Conservation (phyloP, 345 rosid genomes). For the Draba incana region DNA sequence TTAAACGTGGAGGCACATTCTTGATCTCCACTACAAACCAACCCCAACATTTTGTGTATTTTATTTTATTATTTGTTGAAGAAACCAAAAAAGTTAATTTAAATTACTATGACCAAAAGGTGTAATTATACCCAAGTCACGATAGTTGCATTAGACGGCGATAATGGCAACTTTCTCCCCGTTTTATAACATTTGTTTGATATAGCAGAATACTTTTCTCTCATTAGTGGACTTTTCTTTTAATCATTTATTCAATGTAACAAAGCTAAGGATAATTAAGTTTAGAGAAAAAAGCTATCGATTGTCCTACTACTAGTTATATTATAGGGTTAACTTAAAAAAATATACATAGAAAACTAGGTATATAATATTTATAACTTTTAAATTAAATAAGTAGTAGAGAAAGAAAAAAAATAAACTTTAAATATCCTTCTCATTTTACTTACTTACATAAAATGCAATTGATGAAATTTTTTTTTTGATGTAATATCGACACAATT, state of each 20-base stretch:
- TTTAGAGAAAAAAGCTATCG: constrained; percentile 40
- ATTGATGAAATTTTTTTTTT: no score
- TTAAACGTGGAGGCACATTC: constrained; percentile 32
- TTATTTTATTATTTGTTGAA: constrained; percentile 11
- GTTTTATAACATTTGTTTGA: constrained; percentile 37
- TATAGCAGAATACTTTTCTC: constrained; percentile 25
- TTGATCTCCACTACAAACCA: constrained; percentile 46
- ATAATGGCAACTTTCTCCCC: constrained; percentile 51
- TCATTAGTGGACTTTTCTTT: constrained; percentile 15
- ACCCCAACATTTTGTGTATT: constrained; percentile 23
- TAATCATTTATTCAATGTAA: constrained; percentile 8
- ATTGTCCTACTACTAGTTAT: constrained; percentile 43
- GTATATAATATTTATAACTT: no score
- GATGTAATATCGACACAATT: no score
- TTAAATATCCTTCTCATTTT: no score
- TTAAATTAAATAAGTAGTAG: no score
- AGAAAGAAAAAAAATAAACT: no score
- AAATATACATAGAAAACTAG: no score
- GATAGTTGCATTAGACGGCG: constrained; percentile 63
- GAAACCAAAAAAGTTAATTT: constrained; percentile 13
- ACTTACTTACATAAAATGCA: no score
- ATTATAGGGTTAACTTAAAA: neutral
- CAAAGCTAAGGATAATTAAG: constrained; percentile 23
- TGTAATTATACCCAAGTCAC: constrained; percentile 32
- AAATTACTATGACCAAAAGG: constrained; percentile 49